These are phyloP conservation scores for Tuber aestivum DNA, from an alignment of 495 filamentous ascomycete genomes.

Conservation along the genomic window DNA sequence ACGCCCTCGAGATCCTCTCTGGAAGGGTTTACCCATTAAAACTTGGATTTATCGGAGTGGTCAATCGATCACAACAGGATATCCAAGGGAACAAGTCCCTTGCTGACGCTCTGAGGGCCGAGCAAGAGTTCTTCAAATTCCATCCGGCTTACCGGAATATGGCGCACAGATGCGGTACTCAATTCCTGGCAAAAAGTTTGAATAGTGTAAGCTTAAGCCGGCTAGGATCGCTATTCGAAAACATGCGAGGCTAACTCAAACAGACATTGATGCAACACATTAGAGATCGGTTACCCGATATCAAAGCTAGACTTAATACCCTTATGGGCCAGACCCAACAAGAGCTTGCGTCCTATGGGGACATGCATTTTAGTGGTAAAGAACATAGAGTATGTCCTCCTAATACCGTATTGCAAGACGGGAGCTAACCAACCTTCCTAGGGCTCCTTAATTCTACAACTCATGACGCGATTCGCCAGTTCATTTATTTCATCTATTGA, in stretches of 20 bases:
- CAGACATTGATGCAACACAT: slow-evolving; percentile 90
- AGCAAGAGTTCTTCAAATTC: slow-evolving; percentile 92
- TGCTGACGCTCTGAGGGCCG: slow-evolving; percentile 78
- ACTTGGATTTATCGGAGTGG: slow-evolving; percentile 94
- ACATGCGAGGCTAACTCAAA: slow-evolving; percentile 14
- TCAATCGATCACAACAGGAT: slow-evolving; percentile 97
- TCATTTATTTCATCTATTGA: slow-evolving; percentile 99
- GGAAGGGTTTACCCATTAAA: slow-evolving; percentile 95
- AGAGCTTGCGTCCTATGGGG: slow-evolving; percentile 95
- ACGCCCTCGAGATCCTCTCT: slow-evolving; percentile 92
- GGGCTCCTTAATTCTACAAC: slow-evolving; percentile 86
- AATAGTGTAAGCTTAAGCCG: slow-evolving; percentile 52
- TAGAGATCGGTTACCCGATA: slow-evolving; percentile 89
- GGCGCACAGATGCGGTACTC: slow-evolving; percentile 86
- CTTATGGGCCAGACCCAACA: slow-evolving; percentile 99
- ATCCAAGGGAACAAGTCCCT: slow-evolving; percentile 92
- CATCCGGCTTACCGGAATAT: slow-evolving; percentile 98
- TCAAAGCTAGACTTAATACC: slow-evolving; percentile 95
- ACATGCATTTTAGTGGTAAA: slow-evolving; percentile 96
- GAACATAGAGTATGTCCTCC: slow-evolving; percentile 61
- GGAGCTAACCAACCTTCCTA: slow-evolving; percentile 32
- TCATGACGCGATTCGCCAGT: slow-evolving; percentile 97
- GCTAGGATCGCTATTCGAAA: neutral
- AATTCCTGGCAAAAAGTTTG: slow-evolving; percentile 89
- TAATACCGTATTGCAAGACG: neutral